phyloP scores from a whole-genome alignment of 2,329 filamentous ascomycete genomes.

The Aspergillus oerlinghausenensis region DNA sequence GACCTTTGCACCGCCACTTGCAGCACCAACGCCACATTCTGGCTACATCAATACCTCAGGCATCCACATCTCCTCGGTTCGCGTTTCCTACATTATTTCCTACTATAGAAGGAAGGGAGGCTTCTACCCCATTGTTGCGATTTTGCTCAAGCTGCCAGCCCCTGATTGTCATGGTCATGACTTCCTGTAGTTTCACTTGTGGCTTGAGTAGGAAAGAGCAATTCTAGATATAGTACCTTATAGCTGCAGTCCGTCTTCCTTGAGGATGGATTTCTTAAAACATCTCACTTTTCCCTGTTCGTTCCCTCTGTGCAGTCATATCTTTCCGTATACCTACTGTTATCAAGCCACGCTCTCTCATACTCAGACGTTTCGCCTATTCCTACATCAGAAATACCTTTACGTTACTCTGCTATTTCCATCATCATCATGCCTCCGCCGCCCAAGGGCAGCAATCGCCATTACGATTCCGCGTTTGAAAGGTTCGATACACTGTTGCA shows the following conservation, averaged over 20 bases:
- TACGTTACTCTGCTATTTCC: too few relatives aligned
- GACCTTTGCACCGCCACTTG: slow-evolving; percentile 8
- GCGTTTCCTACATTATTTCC: too few relatives aligned
- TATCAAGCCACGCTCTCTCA: too few relatives aligned
- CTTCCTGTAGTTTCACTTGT: not conserved
- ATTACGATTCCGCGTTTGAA: too few relatives aligned
- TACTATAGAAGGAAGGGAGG: not conserved
- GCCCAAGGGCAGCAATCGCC: too few relatives aligned
- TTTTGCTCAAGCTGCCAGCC: not conserved
- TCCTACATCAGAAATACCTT: too few relatives aligned
- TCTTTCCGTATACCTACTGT: not conserved
- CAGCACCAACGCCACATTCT: not conserved
- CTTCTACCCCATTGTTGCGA: not conserved
- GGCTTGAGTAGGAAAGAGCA: not conserved
- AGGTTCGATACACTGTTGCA: too few relatives aligned
- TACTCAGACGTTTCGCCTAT: too few relatives aligned
- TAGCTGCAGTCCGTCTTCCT: not conserved
- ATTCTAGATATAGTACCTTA: not conserved
- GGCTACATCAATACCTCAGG: slow-evolving; percentile 4
- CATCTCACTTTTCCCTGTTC: not conserved
- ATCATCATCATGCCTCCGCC: too few relatives aligned
- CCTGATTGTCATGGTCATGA: too few relatives aligned
- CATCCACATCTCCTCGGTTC: not conserved
- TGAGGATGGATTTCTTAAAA: not conserved
- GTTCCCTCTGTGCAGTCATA: not conserved